Evolutionary conservation across 805 yeast species (phyloP).

Genomic region (Metschnikowia cubensis): DNA sequence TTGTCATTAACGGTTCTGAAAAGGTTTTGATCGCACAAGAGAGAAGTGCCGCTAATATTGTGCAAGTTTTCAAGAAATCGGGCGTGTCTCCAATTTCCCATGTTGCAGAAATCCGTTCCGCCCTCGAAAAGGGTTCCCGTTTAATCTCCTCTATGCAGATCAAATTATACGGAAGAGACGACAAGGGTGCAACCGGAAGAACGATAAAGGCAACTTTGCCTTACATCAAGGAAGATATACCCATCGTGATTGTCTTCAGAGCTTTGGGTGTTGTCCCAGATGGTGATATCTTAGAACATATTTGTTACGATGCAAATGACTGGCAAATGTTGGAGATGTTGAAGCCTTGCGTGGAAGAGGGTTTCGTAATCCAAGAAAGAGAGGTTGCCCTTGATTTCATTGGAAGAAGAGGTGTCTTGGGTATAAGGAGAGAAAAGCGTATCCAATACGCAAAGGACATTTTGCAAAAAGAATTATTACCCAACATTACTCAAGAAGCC

Average conservation of each 20-base stretch:
- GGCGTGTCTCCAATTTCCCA: constrained; percentile 96
- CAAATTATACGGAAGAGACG: constrained; percentile 81
- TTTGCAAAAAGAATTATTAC: constrained; percentile 90
- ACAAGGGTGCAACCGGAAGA: constrained; percentile 62
- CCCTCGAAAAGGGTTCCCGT: constrained; percentile 95
- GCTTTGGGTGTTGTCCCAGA: constrained; percentile 98
- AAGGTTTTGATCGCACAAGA: constrained; percentile 98
- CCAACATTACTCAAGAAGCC: constrained; percentile 95
- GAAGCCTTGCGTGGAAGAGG: constrained; percentile 99
- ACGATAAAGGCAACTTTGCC: constrained; percentile 96
- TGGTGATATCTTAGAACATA: constrained; percentile 97
- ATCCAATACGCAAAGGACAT: constrained; percentile 97
- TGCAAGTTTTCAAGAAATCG: constrained; percentile 95
- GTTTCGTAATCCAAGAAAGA: constrained; percentile 95
- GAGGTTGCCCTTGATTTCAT: constrained; percentile 97
- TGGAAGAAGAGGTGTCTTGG: constrained; percentile 96
- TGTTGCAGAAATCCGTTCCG: constrained; percentile 94
- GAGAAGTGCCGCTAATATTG: constrained; percentile 96
- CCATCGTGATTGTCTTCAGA: constrained; percentile 94
- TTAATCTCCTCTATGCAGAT: constrained; percentile 92
- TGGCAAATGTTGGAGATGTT: constrained; percentile 99
- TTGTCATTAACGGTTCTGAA: constrained; percentile 96
- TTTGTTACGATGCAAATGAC: constrained; percentile 95
- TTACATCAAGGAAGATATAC: constrained; percentile 93
- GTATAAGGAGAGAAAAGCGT: constrained; percentile 96